A percentile compares a stretch with the other conserved stretches of the same genome.
phyloP scores from a whole-genome alignment of 768 basidiomycete species.

The Vararia minispora region DNA sequence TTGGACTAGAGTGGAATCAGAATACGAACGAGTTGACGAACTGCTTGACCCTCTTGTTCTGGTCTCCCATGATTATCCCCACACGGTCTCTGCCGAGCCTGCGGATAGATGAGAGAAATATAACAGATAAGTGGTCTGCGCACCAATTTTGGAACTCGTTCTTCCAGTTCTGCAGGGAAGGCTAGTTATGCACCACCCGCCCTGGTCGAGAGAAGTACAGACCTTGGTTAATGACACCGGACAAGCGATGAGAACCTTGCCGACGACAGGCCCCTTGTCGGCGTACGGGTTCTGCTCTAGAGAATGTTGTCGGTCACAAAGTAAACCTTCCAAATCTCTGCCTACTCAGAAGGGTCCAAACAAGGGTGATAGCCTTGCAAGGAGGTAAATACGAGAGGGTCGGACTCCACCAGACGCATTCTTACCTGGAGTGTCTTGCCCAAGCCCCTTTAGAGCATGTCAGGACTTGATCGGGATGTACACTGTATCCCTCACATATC shows the following conservation, averaged over 20 bases:
- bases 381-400: constrained; percentile 1
- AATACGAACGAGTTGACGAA: constrained; percentile 65
- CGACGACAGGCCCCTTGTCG: constrained; percentile 39
- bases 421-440: constrained; percentile 87
- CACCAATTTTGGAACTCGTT: constrained; percentile 94
- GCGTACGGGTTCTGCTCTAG: constrained; percentile 80
- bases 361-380: constrained; percentile 72
- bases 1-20: too few species aligned
- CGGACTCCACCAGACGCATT: neutral
- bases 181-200: neutral
- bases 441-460: constrained; percentile 57
- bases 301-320: neutral
- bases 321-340: constrained; percentile 4
- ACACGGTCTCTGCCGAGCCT: constrained; percentile 49
- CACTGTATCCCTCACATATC: constrained; percentile 54
- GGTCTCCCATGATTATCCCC: constrained; percentile 49
- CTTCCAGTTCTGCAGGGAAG: constrained; percentile 80
- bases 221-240: constrained; percentile 86
- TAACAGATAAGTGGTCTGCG: constrained; percentile 23
- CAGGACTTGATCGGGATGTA: neutral
- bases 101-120: neutral
- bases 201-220: constrained; percentile 17
- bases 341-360: constrained; percentile 89
- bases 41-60: constrained; percentile 48
- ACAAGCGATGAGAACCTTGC: constrained; percentile 87